Evolutionary conservation across 1,284 basidiomycete species (phyloP).

Genomic region (Leccinum griseonigrum): DNA sequence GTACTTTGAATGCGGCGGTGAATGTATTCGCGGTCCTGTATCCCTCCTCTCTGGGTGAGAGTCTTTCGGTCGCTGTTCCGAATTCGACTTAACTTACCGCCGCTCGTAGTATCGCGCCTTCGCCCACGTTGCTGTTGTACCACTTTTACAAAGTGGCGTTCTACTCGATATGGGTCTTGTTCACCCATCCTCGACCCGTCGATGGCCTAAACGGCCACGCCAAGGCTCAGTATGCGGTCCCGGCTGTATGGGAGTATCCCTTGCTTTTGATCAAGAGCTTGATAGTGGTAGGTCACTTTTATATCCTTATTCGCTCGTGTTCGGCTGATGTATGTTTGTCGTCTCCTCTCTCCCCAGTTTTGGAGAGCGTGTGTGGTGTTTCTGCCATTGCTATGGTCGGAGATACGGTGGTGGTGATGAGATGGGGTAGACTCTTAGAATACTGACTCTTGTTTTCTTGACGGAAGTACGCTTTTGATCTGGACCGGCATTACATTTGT

Average conservation of each 20-base stretch:
- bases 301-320: constrained; percentile 1
- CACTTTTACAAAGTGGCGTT: constrained; percentile 98
- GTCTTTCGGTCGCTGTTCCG: constrained; percentile 9
- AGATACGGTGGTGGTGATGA: constrained; percentile 57
- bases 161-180: constrained; percentile 87
- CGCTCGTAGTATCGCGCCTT: constrained; percentile 60
- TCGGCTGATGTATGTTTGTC: constrained; percentile 7
- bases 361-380: constrained; percentile 88
- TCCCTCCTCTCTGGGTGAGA: constrained; percentile 79
- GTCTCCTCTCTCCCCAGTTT: constrained; percentile 48
- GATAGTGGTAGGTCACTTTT: constrained; percentile 34
- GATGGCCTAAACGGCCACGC: constrained; percentile 4
- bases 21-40: constrained; percentile 88
- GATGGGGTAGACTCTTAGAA: constrained; percentile 1
- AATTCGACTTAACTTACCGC: background rate
- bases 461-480: constrained; percentile 15
- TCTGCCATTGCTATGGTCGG: constrained; percentile 83
- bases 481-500: background rate
- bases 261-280: constrained; percentile 40
- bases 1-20: constrained; percentile 94
- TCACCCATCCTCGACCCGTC: constrained; percentile 59
- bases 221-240: constrained; percentile 22
- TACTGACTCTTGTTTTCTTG: background rate
- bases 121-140: constrained; percentile 75
- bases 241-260: constrained; percentile 44